Conservation (phyloP, 2,329 filamentous ascomycete species). For the Zarea fungicola region DNA sequence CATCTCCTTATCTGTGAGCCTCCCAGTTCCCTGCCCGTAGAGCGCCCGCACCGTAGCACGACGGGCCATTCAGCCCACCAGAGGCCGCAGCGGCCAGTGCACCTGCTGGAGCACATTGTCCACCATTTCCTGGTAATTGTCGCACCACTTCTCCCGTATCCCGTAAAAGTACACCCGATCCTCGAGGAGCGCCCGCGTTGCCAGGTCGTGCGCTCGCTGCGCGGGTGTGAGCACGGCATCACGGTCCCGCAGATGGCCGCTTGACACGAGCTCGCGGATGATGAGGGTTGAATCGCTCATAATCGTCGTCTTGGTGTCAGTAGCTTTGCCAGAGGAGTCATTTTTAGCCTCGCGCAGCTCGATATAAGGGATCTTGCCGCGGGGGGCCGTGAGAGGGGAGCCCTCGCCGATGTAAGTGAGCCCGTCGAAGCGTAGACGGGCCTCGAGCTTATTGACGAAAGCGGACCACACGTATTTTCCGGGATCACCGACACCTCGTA, state of each 20-base stretch:
- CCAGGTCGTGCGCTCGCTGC: slow-evolving; percentile 44
- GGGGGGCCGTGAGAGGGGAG: slow-evolving; percentile 40
- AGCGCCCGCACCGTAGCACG: slow-evolving; percentile 38
- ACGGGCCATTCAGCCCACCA: slow-evolving; percentile 47
- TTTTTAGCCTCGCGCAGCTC: background rate
- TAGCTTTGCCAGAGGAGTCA: slow-evolving; percentile 16
- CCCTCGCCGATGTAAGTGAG: slow-evolving; percentile 45
- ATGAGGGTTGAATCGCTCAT: slow-evolving; percentile 55
- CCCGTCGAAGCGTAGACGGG: slow-evolving; percentile 50
- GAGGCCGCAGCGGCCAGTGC: slow-evolving; percentile 45
- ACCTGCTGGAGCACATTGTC: slow-evolving; percentile 42
- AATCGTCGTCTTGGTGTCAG: too few relatives aligned
- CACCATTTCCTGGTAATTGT: slow-evolving; percentile 57
- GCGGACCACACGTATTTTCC: slow-evolving; percentile 51
- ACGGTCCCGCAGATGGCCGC: slow-evolving; percentile 37
- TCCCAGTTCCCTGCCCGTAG: slow-evolving; percentile 51
- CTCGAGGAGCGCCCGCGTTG: slow-evolving; percentile 50
- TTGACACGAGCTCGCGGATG: slow-evolving; percentile 32
- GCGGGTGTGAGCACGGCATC: slow-evolving; percentile 35
- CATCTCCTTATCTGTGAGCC: slow-evolving; percentile 47
- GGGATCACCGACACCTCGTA: slow-evolving; percentile 41
- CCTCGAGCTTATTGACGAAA: slow-evolving; percentile 58
- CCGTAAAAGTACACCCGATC: slow-evolving; percentile 56
- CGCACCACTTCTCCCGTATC: slow-evolving; percentile 50
- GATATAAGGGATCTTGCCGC: slow-evolving; percentile 58